Conservation (phyloP, 2,329 filamentous ascomycete species). For the Penicillium hesseltinei region DNA sequence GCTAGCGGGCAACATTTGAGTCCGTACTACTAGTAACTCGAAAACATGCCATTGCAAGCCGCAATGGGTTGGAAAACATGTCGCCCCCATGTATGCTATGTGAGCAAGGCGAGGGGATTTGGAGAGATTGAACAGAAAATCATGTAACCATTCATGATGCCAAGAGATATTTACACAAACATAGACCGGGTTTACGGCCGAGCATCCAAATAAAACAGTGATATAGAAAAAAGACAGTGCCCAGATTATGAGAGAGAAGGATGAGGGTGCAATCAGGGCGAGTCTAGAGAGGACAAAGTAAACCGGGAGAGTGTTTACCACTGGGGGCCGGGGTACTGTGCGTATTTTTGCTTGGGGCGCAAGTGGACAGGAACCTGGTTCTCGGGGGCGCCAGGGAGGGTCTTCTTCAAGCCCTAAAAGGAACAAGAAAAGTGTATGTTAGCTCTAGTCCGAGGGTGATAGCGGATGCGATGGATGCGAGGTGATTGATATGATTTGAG, state of each 20-base stretch:
- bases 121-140: slow-evolving; percentile 22
- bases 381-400: slow-evolving; percentile 70
- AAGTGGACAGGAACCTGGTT: slow-evolving; percentile 72
- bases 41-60: not conserved
- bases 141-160: slow-evolving; percentile 39
- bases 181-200: slow-evolving; percentile 22
- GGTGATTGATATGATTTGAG: not conserved
- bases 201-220: slow-evolving; percentile 25
- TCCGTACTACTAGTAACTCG: not conserved
- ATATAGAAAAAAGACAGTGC: slow-evolving; percentile 22
- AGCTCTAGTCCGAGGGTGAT: not conserved
- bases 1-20: not conserved
- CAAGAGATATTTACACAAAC: slow-evolving; percentile 41
- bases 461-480: not conserved
- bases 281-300: slow-evolving; percentile 9
- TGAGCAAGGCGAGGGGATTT: slow-evolving; percentile 4
- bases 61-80: not conserved
- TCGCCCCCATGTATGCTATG: not conserved
- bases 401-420: slow-evolving; percentile 73
- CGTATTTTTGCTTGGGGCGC: slow-evolving; percentile 53
- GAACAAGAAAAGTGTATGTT: slow-evolving; percentile 2
- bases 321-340: slow-evolving; percentile 40
- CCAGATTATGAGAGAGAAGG: slow-evolving; percentile 13
- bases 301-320: slow-evolving; percentile 28
- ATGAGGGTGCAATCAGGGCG: slow-evolving; percentile 9